A percentile compares a stretch with the other conserved stretches of the same genome.
Conservation (phyloP, 2,329 filamentous ascomycete species). For the Aspergillus ruber region DNA sequence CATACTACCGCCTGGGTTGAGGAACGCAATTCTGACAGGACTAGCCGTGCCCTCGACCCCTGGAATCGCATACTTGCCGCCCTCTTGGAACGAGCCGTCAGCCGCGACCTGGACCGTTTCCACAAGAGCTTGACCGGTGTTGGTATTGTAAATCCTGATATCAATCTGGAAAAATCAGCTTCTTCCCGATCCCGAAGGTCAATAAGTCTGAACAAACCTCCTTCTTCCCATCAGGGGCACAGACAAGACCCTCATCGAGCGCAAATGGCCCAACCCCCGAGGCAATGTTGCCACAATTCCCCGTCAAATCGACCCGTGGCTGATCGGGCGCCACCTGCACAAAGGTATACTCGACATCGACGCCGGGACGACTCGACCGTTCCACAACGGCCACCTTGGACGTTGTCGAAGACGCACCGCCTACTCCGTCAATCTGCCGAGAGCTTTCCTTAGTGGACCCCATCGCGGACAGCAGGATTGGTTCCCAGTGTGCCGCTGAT, state of each 20-base stretch:
- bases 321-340: conserved; percentile 59
- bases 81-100: conserved; percentile 34
- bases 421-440: conserved; percentile 58
- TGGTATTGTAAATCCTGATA: conserved; percentile 60
- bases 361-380: conserved; percentile 37
- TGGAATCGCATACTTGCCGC: conserved; percentile 54
- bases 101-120: conserved; percentile 48
- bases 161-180: conserved; percentile 28
- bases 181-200: too few species aligned
- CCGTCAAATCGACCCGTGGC: conserved; percentile 53
- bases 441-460: conserved; percentile 11
- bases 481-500: conserved; percentile 18
- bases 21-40: conserved; percentile 52
- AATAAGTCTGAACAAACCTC: conserved; percentile 4
- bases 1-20: conserved; percentile 55
- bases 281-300: conserved; percentile 67
- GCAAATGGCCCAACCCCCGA: conserved; percentile 58
- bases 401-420: conserved; percentile 59
- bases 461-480: conserved; percentile 27
- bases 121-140: conserved; percentile 56
- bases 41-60: conserved; percentile 53
- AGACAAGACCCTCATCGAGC: conserved; percentile 48
- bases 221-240: conserved; percentile 14
- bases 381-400: conserved; percentile 63
- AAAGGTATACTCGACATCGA: conserved; percentile 63